Evolutionary conservation across 1,139 yeast species (phyloP), one percentile per base, ranked within the genome.

Genomic region (Kodamaea arcana): DNA sequence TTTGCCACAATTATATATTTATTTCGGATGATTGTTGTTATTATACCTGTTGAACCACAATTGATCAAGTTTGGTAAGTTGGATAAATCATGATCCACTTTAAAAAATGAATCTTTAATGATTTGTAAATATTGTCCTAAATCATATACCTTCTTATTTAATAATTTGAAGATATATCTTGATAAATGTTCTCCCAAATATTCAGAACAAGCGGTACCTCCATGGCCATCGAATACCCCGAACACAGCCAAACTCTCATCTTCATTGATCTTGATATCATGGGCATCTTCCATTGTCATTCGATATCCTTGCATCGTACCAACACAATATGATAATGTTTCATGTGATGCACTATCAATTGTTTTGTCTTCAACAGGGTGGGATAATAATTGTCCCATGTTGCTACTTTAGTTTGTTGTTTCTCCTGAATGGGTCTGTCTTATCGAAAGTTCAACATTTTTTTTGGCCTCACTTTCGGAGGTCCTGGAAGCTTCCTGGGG

Each of bases 251-350:
- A 51, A 28, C 55, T 40, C 44, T 69, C 74, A 45, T 62, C 63
- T 40, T 65, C 71, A 41, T 61, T 62, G 28, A 72, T 51, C 44
- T 52, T 54, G 34, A 72, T 62, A 56, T 72, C 70, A 53, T 79
- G 85, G 4, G 90, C 85, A 56, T 83, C 94, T 50, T 83, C 94
- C 80, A 83, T 85, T 9, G 83, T 69, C 54, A 78, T 63, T 33
- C 94, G 58, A 56, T 82, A 83, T 3, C 94, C 92, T 52, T 83
- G 90, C 86, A 83, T 83, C 24, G 84, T 74, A 2, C 90, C 92
- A 7, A 83, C 65, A 36, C 80, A 72, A 50, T 80, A 81, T 15
- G 80, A 69, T 33, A 79, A 58, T 22, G 66, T 57, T 18, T 61
- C 58, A 42, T 69, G 72, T 27, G 60, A 60, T 35, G 61, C 61